These are phyloP conservation scores for Thelonectria rubi DNA, from an alignment of 2,329 filamentous ascomycete genomes.

Conservation along the genomic window DNA sequence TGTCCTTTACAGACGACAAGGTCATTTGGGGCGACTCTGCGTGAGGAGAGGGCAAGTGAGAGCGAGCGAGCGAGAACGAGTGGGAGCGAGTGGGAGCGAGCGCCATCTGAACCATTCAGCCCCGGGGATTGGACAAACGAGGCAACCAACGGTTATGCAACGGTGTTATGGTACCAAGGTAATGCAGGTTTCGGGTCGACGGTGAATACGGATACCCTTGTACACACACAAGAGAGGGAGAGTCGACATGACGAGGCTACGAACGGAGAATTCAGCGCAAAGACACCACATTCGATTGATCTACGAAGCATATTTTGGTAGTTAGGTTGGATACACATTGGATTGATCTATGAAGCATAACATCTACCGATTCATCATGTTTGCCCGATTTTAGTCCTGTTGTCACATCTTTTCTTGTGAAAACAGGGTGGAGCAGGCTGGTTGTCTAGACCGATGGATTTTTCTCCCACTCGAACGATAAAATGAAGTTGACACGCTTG, in stretches of 20 bases:
- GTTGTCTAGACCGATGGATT: constrained; percentile 72
- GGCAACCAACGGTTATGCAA: constrained; percentile 14
- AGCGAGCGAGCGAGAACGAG: too few species aligned
- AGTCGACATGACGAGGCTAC: constrained; percentile 10
- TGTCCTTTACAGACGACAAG: constrained; percentile 63
- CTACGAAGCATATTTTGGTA: constrained; percentile 2
- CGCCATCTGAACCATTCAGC: constrained; percentile 19
- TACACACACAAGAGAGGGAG: constrained; percentile 6
- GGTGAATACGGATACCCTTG: constrained; percentile 26
- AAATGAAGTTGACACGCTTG: constrained; percentile 66
- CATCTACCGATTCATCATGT: constrained; percentile 44
- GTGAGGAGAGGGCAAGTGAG: constrained; percentile 10
- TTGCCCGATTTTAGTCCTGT: constrained; percentile 71
- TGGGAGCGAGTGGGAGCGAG: neutral
- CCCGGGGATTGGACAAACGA: constrained; percentile 12
- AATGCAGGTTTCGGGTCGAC: constrained; percentile 25
- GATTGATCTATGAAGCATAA: neutral
- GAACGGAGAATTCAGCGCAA: neutral
- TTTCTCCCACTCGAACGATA: constrained; percentile 70
- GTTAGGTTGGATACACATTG: too few species aligned
- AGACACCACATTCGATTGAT: constrained; percentile 9
- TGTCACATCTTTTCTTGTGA: constrained; percentile 64
- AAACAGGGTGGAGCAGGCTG: constrained; percentile 73
- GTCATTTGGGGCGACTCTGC: constrained; percentile 53
- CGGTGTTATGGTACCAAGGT: constrained; percentile 29